Evolutionary conservation across 495 filamentous ascomycete species (phyloP).

Genomic region (Penicillium canariense): DNA sequence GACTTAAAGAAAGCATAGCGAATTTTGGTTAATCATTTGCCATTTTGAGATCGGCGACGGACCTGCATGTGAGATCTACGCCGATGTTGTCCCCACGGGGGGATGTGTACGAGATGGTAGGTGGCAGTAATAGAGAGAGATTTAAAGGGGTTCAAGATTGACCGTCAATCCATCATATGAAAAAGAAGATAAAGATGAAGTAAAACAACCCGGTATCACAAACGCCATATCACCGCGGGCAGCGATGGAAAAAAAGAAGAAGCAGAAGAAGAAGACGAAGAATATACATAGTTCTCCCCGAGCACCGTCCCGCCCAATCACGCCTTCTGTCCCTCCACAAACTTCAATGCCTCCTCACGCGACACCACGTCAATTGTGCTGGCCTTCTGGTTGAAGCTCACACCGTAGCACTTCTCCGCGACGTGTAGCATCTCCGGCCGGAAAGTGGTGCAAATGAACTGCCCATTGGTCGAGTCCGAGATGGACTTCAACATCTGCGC

Average conservation of each 20-base stretch:
- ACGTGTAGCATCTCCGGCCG: constrained; percentile 93
- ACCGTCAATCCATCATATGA: background rate
- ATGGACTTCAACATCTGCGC: constrained; percentile 82
- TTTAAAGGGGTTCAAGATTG: too few species aligned
- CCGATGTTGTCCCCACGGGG: too few species aligned
- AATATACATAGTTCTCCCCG: constrained; percentile 11
- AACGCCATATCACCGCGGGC: constrained; percentile 18
- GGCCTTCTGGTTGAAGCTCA: constrained; percentile 90
- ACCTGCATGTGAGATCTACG: too few species aligned
- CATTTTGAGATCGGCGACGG: too few species aligned
- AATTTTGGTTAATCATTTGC: too few species aligned
- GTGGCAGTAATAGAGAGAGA: too few species aligned
- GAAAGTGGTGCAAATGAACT: constrained; percentile 95
- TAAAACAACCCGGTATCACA: constrained; percentile 20
- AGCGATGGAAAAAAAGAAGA: constrained; percentile 5
- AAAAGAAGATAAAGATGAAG: background rate
- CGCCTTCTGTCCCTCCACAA: constrained; percentile 78
- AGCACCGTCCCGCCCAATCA: constrained; percentile 13
- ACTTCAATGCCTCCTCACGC: constrained; percentile 82
- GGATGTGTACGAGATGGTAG: too few species aligned
- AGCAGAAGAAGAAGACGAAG: constrained; percentile 7
- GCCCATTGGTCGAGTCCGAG: constrained; percentile 55
- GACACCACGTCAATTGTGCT: constrained; percentile 86
- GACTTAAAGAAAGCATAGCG: background rate
- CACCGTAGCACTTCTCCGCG: constrained; percentile 97